Base-by-base conservation (phyloP, 352 stramenopile genomes). In the Globisporangium nunn region DNA sequence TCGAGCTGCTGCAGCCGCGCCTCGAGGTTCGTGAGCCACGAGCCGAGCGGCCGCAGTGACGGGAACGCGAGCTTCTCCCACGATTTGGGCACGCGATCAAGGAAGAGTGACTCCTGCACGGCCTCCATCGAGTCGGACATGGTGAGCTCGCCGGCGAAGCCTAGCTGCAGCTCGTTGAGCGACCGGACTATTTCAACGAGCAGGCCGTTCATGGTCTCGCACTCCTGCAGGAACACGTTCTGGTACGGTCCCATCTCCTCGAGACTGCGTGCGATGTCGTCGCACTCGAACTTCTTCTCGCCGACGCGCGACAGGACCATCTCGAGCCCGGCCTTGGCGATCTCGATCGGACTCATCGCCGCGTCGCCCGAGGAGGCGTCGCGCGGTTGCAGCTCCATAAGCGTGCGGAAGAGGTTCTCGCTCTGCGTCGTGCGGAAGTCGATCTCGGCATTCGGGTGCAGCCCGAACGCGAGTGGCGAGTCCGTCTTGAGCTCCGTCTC, bases 171-270 rank as follows among this genome's bases (percentile, higher is more conserved):
- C 60, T 99, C 96, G 64, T 97, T 98, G 18, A 99, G 78, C 15
- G 93, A 98, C 15, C 95, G 93, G 50, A 93, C 79, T 8, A 99
- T 98, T 75, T 98, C 96, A 4, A 75, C 74, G 8, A 99, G 68
- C 17, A 99, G 71, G 0, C 81, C 87, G 70, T 99, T 99, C 71
- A 99, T 98, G n/a, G 96, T 82, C 59, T 98, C 95, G 67, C 96
- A 98, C 77, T 99, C 96, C 71, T 98, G 96, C 15, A 99, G 82
- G 61, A 99, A 98, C 30, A 98, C 95, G 73, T 98, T 99, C 72
- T 98, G 91, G 66, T 97, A 97, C 81, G 97, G 64, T 53, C 96
- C 75, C 58, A 92, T 81, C 60, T 98, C 96, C 66, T 99, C 96
- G 1, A 99, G 63, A 39, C 72, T 91, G 39, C 90, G 81, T 6